Percentiles rank a stretch among this genome's conserved stretches.
These are phyloP conservation scores for Mycena amicta DNA, from an alignment of 768 basidiomycete genomes.

Conservation along the genomic window DNA sequence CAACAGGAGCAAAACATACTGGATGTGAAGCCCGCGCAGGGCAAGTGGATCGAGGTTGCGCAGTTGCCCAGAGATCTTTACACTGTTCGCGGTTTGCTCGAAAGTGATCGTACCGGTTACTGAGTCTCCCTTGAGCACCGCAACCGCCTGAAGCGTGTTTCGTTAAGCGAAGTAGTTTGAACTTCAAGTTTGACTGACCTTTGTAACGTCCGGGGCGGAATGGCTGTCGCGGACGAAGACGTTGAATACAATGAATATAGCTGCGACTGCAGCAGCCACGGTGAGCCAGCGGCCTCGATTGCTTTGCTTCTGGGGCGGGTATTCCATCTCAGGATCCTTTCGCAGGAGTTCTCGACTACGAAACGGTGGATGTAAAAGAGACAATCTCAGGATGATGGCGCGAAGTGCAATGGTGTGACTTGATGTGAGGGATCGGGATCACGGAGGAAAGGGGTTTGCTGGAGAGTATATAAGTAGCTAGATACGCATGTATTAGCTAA, in stretches of 20 bases:
- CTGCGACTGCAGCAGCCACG: not conserved
- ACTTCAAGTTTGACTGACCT: not conserved
- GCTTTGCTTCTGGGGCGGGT: not conserved
- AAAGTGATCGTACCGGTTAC: constrained; percentile 71
- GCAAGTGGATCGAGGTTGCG: constrained; percentile 59
- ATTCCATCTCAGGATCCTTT: too few species aligned
- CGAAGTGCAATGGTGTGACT: too few species aligned
- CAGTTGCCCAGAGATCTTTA: constrained; percentile 68
- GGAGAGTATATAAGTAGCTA: too few species aligned
- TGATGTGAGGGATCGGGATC: too few species aligned
- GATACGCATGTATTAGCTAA: too few species aligned
- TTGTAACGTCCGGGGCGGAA: not conserved
- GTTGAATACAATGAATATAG: not conserved
- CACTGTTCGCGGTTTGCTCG: constrained; percentile 52
- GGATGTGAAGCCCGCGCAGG: constrained; percentile 77
- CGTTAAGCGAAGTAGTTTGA: too few species aligned
- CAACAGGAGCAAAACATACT: constrained; percentile 48
- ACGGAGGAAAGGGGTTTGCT: too few species aligned
- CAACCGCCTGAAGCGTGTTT: constrained; percentile 36
- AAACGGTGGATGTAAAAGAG: too few species aligned
- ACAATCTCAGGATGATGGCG: too few species aligned
- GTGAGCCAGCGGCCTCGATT: not conserved
- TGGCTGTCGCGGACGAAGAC: not conserved
- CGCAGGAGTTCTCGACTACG: too few species aligned
- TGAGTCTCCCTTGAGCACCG: constrained; percentile 63